These are phyloP conservation scores for Cytidiella melzeri DNA, from an alignment of 768 basidiomycete species.

Conservation along the genomic window DNA sequence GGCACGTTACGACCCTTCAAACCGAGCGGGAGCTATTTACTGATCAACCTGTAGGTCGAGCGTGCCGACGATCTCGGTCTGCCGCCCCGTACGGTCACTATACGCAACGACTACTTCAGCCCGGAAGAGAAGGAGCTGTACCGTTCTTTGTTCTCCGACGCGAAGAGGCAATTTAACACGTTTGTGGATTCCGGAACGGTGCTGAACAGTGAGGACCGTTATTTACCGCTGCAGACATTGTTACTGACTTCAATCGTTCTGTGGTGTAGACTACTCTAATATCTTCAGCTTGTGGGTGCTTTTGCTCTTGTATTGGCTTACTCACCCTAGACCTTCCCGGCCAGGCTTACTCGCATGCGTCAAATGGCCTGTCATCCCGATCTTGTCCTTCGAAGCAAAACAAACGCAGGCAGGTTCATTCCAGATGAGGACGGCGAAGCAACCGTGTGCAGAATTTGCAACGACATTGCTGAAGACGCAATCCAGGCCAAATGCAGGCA, in stretches of 20 bases:
- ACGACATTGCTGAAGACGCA: conserved; percentile 95
- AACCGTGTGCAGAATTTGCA: conserved; percentile 91
- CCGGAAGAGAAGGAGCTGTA: conserved; percentile 97
- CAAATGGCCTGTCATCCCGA: conserved; percentile 97
- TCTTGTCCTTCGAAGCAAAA: conserved; percentile 84
- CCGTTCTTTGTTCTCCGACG: conserved; percentile 84
- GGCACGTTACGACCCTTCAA: conserved; percentile 29
- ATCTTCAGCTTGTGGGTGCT: conserved; percentile 69
- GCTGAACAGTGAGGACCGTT: conserved; percentile 79
- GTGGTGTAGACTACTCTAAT: conserved; percentile 70
- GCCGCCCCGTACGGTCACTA: conserved; percentile 85
- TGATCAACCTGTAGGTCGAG: conserved; percentile 58
- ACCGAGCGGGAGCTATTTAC: not conserved
- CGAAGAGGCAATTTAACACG: conserved; percentile 86
- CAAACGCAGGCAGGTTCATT: conserved; percentile 58
- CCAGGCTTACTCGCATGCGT: conserved; percentile 90
- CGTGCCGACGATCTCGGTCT: conserved; percentile 93
- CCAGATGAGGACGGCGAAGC: conserved; percentile 61
- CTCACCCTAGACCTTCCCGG: not conserved
- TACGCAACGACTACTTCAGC: conserved; percentile 89
- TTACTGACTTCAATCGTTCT: not conserved
- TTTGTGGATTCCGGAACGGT: conserved; percentile 89
- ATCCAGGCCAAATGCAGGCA: conserved; percentile 92
- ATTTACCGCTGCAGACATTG: not conserved
- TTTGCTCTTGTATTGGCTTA: not conserved